Percentiles rank a stretch among this genome's conserved stretches.
Conservation (phyloP, 1,284 basidiomycete genomes). For the Polyporus tsugae region DNA sequence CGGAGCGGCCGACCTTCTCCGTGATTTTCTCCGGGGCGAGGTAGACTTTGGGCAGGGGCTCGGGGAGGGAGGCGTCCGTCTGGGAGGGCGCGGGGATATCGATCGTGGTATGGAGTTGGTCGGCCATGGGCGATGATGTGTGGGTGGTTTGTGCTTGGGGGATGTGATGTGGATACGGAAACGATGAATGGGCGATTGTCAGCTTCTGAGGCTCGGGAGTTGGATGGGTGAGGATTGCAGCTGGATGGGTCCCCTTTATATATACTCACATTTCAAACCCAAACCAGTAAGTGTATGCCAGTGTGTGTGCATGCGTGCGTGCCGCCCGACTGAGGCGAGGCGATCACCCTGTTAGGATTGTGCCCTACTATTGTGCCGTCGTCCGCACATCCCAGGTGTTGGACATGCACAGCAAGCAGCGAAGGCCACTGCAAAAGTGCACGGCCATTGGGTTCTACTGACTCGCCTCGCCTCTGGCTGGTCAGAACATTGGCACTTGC, state of each 20-base stretch:
- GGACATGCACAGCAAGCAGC: too few relatives aligned
- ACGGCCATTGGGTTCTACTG: neutral
- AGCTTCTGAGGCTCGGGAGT: neutral
- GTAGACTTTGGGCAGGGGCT: neutral
- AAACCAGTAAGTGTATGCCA: too few relatives aligned
- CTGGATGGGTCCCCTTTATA: neutral
- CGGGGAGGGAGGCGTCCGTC: neutral
- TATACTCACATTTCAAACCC: too few relatives aligned
- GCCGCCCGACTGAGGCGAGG: too few relatives aligned
- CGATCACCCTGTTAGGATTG: too few relatives aligned
- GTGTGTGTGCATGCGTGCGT: too few relatives aligned
- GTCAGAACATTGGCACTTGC: neutral
- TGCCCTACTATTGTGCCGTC: too few relatives aligned
- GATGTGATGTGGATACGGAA: neutral
- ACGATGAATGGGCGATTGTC: neutral
- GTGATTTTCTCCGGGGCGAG: neutral
- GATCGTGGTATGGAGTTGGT: neutral
- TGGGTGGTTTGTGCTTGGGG: neutral
- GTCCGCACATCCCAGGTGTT: too few relatives aligned
- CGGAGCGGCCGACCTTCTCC: neutral
- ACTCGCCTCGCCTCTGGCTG: too few relatives aligned
- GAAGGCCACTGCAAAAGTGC: neutral
- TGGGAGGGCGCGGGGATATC: neutral
- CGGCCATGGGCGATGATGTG: neutral
- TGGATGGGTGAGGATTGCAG: neutral